Conservation (phyloP, 139 green algal species). For the Pleodorina starrii region DNA sequence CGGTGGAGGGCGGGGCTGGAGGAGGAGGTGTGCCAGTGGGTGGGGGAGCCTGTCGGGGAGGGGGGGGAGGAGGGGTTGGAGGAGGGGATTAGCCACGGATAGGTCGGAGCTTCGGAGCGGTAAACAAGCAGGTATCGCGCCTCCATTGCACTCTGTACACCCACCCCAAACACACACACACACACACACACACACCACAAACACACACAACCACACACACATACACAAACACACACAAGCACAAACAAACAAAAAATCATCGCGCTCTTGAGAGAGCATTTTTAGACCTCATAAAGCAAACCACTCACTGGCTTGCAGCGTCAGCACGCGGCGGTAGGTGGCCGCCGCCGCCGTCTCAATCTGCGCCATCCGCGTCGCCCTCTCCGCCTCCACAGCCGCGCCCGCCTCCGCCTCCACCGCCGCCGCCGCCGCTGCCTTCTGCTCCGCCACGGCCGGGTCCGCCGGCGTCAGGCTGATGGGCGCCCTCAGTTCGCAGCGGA, state of each 20-base stretch:
- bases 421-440: constrained; percentile 28
- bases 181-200: too few species aligned
- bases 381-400: constrained; percentile 29
- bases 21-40: constrained; percentile 30
- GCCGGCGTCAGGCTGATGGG: background rate
- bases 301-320: constrained; percentile 43
- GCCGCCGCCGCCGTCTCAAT: constrained; percentile 15
- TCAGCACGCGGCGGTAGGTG: constrained; percentile 30
- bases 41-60: constrained; percentile 13
- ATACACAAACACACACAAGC: too few species aligned
- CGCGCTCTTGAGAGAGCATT: too few species aligned
- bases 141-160: too few species aligned
- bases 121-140: too few species aligned
- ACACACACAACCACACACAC: too few species aligned
- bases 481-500: background rate
- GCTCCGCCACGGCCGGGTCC: background rate
- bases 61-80: too few species aligned
- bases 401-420: constrained; percentile 24
- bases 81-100: too few species aligned
- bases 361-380: constrained; percentile 5
- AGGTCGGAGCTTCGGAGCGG: too few species aligned
- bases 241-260: too few species aligned
- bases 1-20: constrained; percentile 28
- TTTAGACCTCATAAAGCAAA: too few species aligned
- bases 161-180: too few species aligned